Conservation (phyloP, 495 filamentous ascomycete genomes). For the Podospora anserina region DNA sequence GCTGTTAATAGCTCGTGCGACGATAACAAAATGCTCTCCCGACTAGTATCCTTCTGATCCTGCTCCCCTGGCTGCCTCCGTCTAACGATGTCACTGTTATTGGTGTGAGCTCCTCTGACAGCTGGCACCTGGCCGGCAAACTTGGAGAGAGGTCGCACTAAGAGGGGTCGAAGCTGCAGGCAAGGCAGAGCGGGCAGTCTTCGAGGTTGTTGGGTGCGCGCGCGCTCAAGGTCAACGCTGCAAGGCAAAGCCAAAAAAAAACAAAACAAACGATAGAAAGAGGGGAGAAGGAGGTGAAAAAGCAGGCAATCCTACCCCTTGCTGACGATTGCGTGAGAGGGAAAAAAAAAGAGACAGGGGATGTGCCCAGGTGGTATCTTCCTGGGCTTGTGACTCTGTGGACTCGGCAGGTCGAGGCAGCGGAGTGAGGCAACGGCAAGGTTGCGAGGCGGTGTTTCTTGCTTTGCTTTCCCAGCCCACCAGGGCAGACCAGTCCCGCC, state of each 20-base stretch:
- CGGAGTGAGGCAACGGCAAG: conserved; percentile 1
- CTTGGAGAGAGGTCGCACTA: conserved; percentile 10
- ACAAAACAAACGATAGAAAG: conserved; percentile 12
- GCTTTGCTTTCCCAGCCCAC: background rate
- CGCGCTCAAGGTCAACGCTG: background rate
- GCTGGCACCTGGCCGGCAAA: conserved; percentile 26
- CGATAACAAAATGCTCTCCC: background rate
- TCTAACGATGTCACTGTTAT: conserved; percentile 5
- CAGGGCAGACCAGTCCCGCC: background rate
- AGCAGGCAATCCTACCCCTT: background rate
- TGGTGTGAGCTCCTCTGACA: conserved; percentile 17
- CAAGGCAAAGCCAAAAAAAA: background rate
- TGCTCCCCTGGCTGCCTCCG: conserved; percentile 25
- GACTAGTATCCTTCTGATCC: background rate
- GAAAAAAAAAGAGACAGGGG: background rate
- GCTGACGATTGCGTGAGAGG: background rate
- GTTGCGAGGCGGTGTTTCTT: conserved; percentile 23
- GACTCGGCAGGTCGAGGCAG: conserved; percentile 10
- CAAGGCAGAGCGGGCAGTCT: background rate
- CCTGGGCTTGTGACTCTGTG: conserved; percentile 16
- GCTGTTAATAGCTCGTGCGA: background rate
- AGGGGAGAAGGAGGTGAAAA: conserved; percentile 11
- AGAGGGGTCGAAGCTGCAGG: conserved; percentile 17
- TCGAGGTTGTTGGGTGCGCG: background rate
- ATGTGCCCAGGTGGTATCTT: background rate